phyloP scores from a whole-genome alignment of 1,284 basidiomycete species.

The Lentinula novae-zelandiae region DNA sequence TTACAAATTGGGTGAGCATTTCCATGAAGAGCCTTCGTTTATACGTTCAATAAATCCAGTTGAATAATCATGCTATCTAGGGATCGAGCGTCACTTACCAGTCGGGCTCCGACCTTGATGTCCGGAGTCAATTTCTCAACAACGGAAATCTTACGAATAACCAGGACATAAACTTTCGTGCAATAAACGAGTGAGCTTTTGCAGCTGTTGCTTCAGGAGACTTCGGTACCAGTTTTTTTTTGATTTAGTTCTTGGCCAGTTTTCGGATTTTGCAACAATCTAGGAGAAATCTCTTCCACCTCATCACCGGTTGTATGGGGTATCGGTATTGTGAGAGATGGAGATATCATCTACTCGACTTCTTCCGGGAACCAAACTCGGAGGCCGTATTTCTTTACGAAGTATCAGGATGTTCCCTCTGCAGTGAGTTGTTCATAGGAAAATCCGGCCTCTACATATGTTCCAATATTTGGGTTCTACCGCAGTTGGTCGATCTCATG shows the following conservation, averaged over 20 bases:
- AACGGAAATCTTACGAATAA: slow-evolving; percentile 38
- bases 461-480: slow-evolving; percentile 28
- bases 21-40: slow-evolving; percentile 26
- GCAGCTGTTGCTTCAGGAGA: too few relatives aligned
- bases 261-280: background rate
- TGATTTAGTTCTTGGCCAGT: slow-evolving; percentile 21
- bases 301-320: slow-evolving; percentile 7
- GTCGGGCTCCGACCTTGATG: slow-evolving; percentile 40
- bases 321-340: background rate
- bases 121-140: slow-evolving; percentile 42
- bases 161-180: slow-evolving; percentile 41
- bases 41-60: background rate
- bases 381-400: slow-evolving; percentile 6
- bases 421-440: background rate
- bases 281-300: slow-evolving; percentile 19
- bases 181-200: slow-evolving; percentile 13
- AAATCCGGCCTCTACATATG: slow-evolving; percentile 14
- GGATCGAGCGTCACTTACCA: slow-evolving; percentile 39
- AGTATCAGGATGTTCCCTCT: background rate
- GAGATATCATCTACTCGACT: slow-evolving; percentile 1
- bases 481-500: slow-evolving; percentile 4
- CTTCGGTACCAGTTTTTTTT: background rate
- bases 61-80: slow-evolving; percentile 18
- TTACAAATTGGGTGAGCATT: background rate
- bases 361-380: slow-evolving; percentile 3